A percentile compares a stretch with the other conserved stretches of the same genome.
These are phyloP conservation scores for barley (Hordeum vulgare) DNA, from an alignment of 176 grass and related monocot species.

Conservation along the genomic window MorexV3_pseudomolecules_assembly NC_058519.1:55380609-55381108, in stretches of 20 bases:
- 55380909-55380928: constrained; percentile 28
- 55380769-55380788: background rate
- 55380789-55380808: background rate
- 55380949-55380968: background rate
- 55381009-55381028: background rate
- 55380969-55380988: constrained; percentile 24
- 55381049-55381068: constrained; percentile 16
- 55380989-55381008: constrained; percentile 25
- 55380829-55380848: background rate
- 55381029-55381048: constrained; percentile 17
- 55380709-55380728: background rate
- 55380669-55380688: background rate
- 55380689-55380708: background rate
- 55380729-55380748: background rate
- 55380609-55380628: constrained; percentile 9
- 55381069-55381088: constrained; percentile 5
- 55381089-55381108: background rate
- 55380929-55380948: background rate
- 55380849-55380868: background rate
- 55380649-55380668: constrained; percentile 5
- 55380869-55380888: background rate
- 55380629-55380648: background rate
- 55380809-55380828: background rate
- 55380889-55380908: constrained; percentile 21
- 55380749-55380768: background rate